Conservation (phyloP, 179 eudicot species). For the Pouteria campechiana region DNA sequence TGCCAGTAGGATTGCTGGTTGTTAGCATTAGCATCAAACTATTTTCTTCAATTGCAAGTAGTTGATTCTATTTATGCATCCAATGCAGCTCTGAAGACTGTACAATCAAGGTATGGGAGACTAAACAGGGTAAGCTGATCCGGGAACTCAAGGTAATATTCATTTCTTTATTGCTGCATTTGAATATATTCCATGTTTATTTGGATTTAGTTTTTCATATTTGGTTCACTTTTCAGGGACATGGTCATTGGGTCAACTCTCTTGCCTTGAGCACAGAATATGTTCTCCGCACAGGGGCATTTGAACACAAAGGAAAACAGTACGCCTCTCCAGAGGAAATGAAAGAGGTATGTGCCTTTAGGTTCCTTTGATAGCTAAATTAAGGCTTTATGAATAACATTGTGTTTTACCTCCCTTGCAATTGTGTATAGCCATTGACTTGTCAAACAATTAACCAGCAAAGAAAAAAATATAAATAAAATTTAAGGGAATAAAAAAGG, state of each 20-base stretch:
- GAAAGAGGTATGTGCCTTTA: conserved; percentile 56
- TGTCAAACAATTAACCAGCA: too few relatives aligned
- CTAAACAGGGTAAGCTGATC: conserved; percentile 78
- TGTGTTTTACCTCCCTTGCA: too few relatives aligned
- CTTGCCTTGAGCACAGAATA: conserved; percentile 98
- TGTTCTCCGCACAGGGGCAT: conserved; percentile 92
- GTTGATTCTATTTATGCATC: not conserved
- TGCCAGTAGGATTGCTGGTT: too few relatives aligned
- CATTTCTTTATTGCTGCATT: not conserved
- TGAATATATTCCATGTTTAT: not conserved
- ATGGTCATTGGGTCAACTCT: conserved; percentile 97
- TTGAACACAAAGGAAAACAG: conserved; percentile 74
- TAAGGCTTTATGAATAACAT: too few relatives aligned
- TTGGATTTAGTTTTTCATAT: not conserved
- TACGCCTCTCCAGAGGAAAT: conserved; percentile 84
- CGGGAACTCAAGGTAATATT: conserved; percentile 70
- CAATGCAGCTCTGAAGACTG: conserved; percentile 86
- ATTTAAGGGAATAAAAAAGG: too few relatives aligned
- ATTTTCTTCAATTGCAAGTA: too few relatives aligned
- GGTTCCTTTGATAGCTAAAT: conserved; percentile 3
- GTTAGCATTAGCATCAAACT: too few relatives aligned
- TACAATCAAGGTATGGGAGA: conserved; percentile 93
- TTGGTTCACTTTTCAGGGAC: conserved; percentile 39
- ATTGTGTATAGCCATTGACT: too few relatives aligned
- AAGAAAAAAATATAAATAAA: too few relatives aligned